Conservation (phyloP, 805 yeast genomes). For the Candida silvicultrix region DNA sequence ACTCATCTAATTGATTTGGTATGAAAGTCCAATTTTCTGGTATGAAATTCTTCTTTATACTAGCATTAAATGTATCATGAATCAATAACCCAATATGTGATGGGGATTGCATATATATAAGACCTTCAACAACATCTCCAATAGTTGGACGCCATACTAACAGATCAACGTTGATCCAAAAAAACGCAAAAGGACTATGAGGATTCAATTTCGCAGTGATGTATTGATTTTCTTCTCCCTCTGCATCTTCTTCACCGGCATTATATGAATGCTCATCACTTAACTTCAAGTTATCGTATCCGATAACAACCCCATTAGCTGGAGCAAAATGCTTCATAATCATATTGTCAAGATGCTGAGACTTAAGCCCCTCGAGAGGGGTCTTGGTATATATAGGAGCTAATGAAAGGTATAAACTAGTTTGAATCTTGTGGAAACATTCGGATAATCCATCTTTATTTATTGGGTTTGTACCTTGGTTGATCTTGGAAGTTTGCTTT, state of each 20-base stretch:
- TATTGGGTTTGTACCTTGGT: constrained; percentile 29
- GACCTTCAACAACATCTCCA: constrained; percentile 86
- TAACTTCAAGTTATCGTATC: constrained; percentile 63
- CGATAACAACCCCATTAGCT: constrained; percentile 77
- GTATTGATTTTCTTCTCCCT: constrained; percentile 32
- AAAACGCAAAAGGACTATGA: constrained; percentile 79
- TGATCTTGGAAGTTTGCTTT: constrained; percentile 9
- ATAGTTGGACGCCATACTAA: constrained; percentile 84
- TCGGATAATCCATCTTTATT: constrained; percentile 46
- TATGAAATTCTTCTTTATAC: constrained; percentile 76
- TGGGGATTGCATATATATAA: constrained; percentile 86
- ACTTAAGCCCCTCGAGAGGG: constrained; percentile 74
- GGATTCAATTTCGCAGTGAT: constrained; percentile 59
- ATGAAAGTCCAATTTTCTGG: constrained; percentile 86
- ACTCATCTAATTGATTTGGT: constrained; percentile 69
- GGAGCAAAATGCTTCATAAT: constrained; percentile 73
- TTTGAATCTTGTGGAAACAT: constrained; percentile 59
- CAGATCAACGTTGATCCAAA: constrained; percentile 81
- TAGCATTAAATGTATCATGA: constrained; percentile 92
- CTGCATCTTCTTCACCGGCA: constrained; percentile 32
- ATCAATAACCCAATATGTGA: constrained; percentile 89
- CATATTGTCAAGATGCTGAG: constrained; percentile 87
- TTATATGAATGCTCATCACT: constrained; percentile 30
- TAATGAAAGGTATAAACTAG: constrained; percentile 70
- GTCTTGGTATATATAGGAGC: constrained; percentile 73